Evolutionary conservation across 106 monocot genomes (phyloP), one percentile per base, ranked within the genome.

Genomic region (Triglochin maritima): DNA sequence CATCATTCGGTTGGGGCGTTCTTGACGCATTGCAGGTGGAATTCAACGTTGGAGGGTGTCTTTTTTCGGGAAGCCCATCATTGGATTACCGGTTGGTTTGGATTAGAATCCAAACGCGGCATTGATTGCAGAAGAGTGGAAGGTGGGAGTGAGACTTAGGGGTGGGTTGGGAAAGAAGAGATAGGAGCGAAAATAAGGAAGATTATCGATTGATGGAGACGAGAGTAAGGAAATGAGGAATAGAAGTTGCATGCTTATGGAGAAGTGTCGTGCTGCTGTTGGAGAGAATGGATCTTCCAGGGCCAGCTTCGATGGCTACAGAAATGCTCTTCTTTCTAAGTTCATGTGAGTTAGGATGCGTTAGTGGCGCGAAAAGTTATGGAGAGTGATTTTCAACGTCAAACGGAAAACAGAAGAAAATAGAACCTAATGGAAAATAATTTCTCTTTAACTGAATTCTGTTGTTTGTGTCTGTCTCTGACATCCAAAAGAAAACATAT

Each of bases 1-100:
- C 91, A 87, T 62, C 63, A 71, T 50, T 69, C 84, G 0, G 78
- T 87, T 0, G 87, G 87, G 6, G 90, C 78, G 0, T 91, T 91
- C 76, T 50, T 87, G 72, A 87, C 87, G 4, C 90, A 87, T 44
- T 84, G 90, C 46, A 87, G 90, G 4, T 91, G 87, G 90, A 91
- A 91, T 50, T 87, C 90, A 5, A 74, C 72, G 1, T 7, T 85
- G 63, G 91, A 92, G 59, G 78, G 54, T 2, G 29, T 81, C 9
- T 69, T 50, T 29, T 29, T 48, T 77, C 0, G 91, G 91, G 0
- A 80, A 81, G 45, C 82, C 87, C 1, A 78, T 87, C 82, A 55
- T 92, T 6, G 62, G 80, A 0, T 85, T 73, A 13, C 87, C 91
- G 2, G 9, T 87, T 12, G 13, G 69, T 7, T 77, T 58, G 76